Evolutionary conservation across 768 basidiomycete species (phyloP), one percentile per base, ranked within the genome.

Genomic region (Suillus subluteus): DNA sequence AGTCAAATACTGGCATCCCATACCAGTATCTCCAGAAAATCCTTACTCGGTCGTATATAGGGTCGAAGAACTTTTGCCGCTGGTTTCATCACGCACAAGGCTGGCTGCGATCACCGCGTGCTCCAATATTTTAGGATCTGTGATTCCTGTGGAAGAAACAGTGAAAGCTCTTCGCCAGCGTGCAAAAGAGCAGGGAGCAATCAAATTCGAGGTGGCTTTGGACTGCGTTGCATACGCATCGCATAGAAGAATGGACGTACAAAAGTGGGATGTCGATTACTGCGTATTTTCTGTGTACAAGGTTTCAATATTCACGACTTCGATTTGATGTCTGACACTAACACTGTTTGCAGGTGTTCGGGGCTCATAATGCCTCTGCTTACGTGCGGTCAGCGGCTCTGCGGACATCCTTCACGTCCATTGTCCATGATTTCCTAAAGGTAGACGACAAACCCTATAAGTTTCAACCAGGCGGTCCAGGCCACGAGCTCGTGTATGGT

Each of bases 181-280:
- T 21, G 89, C 88, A 4, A 78, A 76, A 50, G 80, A 82, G 21
- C 79, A 83, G 62, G 88, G 90, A 35, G 82, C 84, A 15, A 74
- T 73, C 63, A 88, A 90, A 73, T 75, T 92, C 35, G 88, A 94
- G 74, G 80, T 92, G 16, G 84, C 83, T 1, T 82, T 93, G 3
- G 92, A 94, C 70, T 92, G 91, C 67, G 92, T 94, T 2, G 91
- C 91, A 3, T 93, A 90, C 70, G 90, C 90, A 4, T 91, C 91
- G 0, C 91, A 94, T 72, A 81, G 89, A 18, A 76, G 78, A 64
- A 86, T 94, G 37, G 88, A 94, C 70, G 91, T 92, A 13, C 84
- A 82, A 66, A 87, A 83, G 58, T 94, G 91, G 92, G 91, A 92
- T 63, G 82, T 92, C 48, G 91, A 95, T 69, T 92, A 87, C 72